A percentile compares a stretch with the other conserved stretches of the same genome.
Evolutionary conservation across 2,329 filamentous ascomycete genomes (phyloP).

Genomic region (Claviceps sorghi): DNA sequence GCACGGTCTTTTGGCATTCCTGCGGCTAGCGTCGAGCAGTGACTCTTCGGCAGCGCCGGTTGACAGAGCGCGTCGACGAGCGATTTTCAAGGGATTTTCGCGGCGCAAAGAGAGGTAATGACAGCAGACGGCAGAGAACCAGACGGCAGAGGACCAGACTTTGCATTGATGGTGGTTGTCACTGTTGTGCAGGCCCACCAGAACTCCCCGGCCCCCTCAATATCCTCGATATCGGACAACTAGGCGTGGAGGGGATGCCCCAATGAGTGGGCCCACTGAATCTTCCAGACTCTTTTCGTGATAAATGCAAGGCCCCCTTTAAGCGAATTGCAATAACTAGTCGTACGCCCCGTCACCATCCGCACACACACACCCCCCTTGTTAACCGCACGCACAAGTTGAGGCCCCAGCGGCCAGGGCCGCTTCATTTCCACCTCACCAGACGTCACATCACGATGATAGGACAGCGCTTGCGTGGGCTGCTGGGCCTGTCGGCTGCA

Average conservation of each 20-base stretch:
- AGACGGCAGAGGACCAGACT: no score
- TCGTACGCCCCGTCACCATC: neutral
- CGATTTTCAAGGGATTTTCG: no score
- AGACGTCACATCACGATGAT: slow-evolving; percentile 1
- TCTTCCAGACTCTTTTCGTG: slow-evolving; percentile 26
- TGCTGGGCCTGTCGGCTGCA: neutral
- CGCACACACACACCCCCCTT: neutral
- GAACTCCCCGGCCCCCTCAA: no score
- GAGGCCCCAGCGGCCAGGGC: neutral
- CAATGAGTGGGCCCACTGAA: slow-evolving; percentile 23
- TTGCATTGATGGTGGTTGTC: no score
- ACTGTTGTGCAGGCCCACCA: no score
- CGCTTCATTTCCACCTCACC: neutral
- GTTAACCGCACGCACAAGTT: slow-evolving; percentile 1
- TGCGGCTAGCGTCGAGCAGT: no score
- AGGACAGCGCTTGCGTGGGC: neutral
- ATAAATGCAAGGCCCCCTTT: slow-evolving; percentile 22
- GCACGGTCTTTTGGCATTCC: neutral
- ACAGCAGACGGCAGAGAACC: no score
- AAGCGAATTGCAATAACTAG: neutral
- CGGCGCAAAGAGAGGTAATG: no score
- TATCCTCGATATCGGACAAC: neutral
- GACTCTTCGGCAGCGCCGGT: no score
- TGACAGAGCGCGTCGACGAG: no score
- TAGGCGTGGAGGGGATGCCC: neutral